phyloP scores from a whole-genome alignment of 2,329 filamentous ascomycete genomes.

The Chaetomiaceae sp. region DNA sequence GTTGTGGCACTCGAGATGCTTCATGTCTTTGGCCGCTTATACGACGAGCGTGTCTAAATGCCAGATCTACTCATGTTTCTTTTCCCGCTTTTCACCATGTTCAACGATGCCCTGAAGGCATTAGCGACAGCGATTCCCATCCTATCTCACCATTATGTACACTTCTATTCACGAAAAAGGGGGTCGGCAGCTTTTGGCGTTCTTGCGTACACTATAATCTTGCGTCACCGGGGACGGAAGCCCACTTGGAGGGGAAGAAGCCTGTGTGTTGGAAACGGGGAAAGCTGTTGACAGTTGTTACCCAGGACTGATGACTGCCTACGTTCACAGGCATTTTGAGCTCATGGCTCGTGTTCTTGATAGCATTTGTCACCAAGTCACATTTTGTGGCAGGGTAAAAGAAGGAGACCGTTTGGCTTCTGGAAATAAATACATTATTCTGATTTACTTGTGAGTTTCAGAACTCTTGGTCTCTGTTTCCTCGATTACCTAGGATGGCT shows the following conservation, averaged over 20 bases:
- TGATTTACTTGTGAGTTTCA: background rate
- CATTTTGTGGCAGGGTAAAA: conserved; percentile 1
- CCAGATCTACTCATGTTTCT: background rate
- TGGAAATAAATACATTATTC: background rate
- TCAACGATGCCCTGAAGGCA: background rate
- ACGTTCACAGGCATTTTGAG: background rate
- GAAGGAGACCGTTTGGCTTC: background rate
- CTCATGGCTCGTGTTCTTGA: conserved; percentile 10
- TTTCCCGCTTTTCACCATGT: conserved; percentile 3
- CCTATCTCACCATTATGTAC: background rate
- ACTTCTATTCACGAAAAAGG: background rate
- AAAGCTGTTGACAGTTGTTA: conserved; percentile 11
- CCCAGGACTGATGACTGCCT: conserved; percentile 8
- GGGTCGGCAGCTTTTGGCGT: background rate
- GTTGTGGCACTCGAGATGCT: conserved; percentile 14
- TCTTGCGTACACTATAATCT: conserved; percentile 7
- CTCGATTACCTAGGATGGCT: too few species aligned
- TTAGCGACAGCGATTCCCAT: background rate
- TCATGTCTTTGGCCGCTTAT: conserved; percentile 9
- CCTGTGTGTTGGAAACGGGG: background rate
- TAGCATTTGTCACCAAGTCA: background rate
- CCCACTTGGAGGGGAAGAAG: background rate
- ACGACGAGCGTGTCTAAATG: conserved; percentile 1
- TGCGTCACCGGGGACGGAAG: background rate
- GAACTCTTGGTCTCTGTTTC: background rate